These are phyloP conservation scores for Quercus engelmannii DNA, from an alignment of 306 rosid genomes.

Conservation along the genomic window DNA sequence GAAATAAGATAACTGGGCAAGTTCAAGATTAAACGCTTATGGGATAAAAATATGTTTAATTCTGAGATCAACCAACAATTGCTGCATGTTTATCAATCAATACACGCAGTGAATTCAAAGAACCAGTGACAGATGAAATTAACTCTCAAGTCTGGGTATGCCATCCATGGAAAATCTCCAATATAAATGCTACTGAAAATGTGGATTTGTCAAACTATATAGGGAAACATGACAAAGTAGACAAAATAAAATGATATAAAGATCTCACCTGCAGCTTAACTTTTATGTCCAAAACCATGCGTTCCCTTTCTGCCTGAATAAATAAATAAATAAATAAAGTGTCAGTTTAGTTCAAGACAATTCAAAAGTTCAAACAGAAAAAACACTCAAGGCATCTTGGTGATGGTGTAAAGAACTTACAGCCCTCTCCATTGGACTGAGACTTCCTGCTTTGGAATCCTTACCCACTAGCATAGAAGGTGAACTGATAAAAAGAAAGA, in stretches of 20 bases:
- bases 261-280: conserved; percentile 90
- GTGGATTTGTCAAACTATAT: neutral
- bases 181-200: neutral
- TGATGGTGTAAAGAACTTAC: conserved; percentile 48
- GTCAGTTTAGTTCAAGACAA: conserved; percentile 10
- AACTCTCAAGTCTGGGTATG: neutral
- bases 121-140: neutral
- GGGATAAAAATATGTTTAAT: neutral
- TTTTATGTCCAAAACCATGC: conserved; percentile 95
- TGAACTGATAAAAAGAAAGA: conserved; percentile 26
- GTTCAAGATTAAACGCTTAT: too few species aligned
- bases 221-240: neutral
- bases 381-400: conserved; percentile 6
- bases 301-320: conserved; percentile 93
- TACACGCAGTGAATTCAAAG: neutral
- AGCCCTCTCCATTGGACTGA: conserved; percentile 92
- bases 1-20: too few species aligned
- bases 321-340: conserved; percentile 6
- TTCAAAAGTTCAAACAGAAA: conserved; percentile 7
- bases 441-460: conserved; percentile 69
- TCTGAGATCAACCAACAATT: neutral
- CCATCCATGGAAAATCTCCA: neutral
- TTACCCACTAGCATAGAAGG: conserved; percentile 57
- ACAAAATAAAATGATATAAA: conserved; percentile 14
- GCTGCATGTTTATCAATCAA: neutral